Conservation (phyloP, 176 grass and related monocot genomes). For the Paspalum vaginatum region DNA sequence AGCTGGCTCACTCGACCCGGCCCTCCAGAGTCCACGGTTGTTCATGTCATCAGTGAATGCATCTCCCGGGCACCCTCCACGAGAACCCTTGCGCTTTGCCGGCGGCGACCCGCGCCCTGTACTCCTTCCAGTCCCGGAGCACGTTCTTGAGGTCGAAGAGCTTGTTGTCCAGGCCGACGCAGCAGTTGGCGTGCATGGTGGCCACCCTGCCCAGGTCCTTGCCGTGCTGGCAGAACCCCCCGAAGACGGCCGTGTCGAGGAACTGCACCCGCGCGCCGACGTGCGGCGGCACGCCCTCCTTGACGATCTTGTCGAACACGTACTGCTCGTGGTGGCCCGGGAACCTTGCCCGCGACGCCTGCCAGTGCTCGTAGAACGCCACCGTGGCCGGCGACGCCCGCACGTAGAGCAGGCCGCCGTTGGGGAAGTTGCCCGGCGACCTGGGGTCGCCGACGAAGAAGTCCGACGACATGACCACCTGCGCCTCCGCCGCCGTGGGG, state of each 20-base stretch:
- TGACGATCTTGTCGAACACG: slow-evolving; percentile 75
- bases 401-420: slow-evolving; percentile 74
- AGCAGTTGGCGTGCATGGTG: slow-evolving; percentile 84
- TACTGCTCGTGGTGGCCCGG: slow-evolving; percentile 68
- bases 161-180: slow-evolving; percentile 63
- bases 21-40: no score
- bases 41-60: slow-evolving; percentile 59
- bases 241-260: slow-evolving; percentile 59
- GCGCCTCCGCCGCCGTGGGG: not conserved
- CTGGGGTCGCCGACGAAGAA: slow-evolving; percentile 51
- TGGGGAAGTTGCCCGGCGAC: slow-evolving; percentile 53
- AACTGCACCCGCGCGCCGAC: slow-evolving; percentile 56
- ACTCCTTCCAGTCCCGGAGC: slow-evolving; percentile 66
- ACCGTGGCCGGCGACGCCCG: slow-evolving; percentile 38
- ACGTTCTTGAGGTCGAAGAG: slow-evolving; percentile 67
- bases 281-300: slow-evolving; percentile 45
- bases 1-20: no score
- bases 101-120: not conserved
- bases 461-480: slow-evolving; percentile 70
- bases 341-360: slow-evolving; percentile 45
- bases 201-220: slow-evolving; percentile 53
- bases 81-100: slow-evolving; percentile 42
- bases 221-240: slow-evolving; percentile 65
- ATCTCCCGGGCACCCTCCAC: slow-evolving; percentile 57
- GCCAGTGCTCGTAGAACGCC: slow-evolving; percentile 68